Base-by-base conservation (phyloP, 495 filamentous ascomycete species). In the Podospora pseudopauciseta region DNA sequence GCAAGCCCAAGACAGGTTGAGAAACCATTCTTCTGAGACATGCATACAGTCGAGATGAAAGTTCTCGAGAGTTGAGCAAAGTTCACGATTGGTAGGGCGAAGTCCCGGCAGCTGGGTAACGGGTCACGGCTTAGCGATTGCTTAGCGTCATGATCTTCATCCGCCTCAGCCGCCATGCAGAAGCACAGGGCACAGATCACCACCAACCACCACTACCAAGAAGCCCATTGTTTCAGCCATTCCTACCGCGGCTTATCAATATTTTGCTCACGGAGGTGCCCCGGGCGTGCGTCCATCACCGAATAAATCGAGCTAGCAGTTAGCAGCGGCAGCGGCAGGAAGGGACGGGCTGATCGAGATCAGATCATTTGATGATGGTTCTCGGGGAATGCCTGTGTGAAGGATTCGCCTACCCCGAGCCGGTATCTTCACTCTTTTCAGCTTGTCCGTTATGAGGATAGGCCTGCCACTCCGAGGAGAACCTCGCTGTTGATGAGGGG, bases 101-200 rank as follows among this genome's bases (percentile, higher is more conserved):
- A 20, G 55, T 20, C 55, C 55, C 55, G 55, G 55, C 55, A 58
- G 55, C 55, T 58, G 55, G 55, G 55, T 58, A 58, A 58, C 55
- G 55, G 55, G n/a, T 26, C 55, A 26, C 2, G n/a, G 11, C n/a
- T 23, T 55, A 55, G 18, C 13, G 28, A 63, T 39, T 26, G 55
- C 9, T 64, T 73, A 67, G 71, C 73, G 66, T 63, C 64, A 68
- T 72, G 73, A 74, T 73, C 73, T 56, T 49, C 71, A 57, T 65
- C 32, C 64, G 60, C 60, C 39, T 59, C 66, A 67, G 66, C 39
- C 74, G 73, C 74, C 74, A 73, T 60, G 64, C 61, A 63, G 59
- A 49, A 49, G 39, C 39, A 49, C 39, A 3, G 39, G 15, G 39
- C 39, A 49, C 39, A 49, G 39, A 49, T 11, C 39, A 49, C 39